Base-by-base conservation (phyloP, 352 stramenopile genomes). In the Aphanomyces invadans region DNA sequence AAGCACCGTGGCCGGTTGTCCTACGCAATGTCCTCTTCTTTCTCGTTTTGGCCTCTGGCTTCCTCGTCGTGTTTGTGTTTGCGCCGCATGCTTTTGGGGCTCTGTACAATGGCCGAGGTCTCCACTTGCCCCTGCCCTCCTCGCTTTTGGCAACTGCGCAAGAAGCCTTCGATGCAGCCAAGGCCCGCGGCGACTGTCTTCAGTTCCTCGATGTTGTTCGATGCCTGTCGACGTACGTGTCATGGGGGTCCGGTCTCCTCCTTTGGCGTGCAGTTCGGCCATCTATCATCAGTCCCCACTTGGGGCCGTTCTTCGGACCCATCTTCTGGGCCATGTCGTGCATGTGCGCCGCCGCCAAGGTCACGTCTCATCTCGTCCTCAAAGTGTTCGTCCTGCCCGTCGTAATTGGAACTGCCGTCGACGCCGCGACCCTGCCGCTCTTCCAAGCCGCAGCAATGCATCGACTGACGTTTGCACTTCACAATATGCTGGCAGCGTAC, bases 301-400 rank as follows among this genome's bases (percentile, higher is more conserved):
- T 90, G 46, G 80, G 83, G 19, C 81, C 82, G 25, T 62, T 93
- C 23, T 87, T 95, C 74, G 79, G 81, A 21, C 84, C 82, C 10
- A 66, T 92, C 21, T 63, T 90, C 3, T 95, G 86, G 86, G 82
- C 80, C 12, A 42, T 95, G 39, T 79, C 81, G 5, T 95, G 84
- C 38, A 60, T 95, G 32, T 88, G 76, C 3, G 86, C 86, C 11
- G 90, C 92, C 46, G 88, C 97, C 10, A 98, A 99, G 72, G 94
- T 99, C 19, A 90, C 92, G 15, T 89, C 95, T n/a, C 78, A 99
- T 23, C 72, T 99, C 25, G 83, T 98, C 68, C 79, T 98, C 33
- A 99, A 99, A 81, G 99, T 99, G 95, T 85, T 98, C 48, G 71
- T 98, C 29, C 76, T 98, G 19, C 96, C 96, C 2, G 85, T 98